Evolutionary conservation across 352 stramenopile species (phyloP).

Genomic region (Globisporangium takayamanum): DNA sequence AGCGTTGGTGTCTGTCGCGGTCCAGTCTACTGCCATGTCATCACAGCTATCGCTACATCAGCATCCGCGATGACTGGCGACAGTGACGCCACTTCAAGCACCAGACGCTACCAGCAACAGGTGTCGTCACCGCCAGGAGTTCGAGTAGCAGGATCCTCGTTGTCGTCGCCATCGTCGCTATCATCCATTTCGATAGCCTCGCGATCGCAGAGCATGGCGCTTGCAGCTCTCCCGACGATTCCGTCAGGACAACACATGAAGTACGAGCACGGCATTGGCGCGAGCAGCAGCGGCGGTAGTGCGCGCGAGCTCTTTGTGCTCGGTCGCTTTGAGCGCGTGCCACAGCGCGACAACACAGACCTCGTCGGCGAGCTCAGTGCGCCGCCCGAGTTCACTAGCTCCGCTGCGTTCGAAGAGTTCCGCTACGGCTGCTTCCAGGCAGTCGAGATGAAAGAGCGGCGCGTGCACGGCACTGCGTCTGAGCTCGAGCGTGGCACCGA

Average conservation of each 20-base stretch:
- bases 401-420: constrained; percentile 61
- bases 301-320: constrained; percentile 64
- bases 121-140: background rate
- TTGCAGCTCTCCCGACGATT: constrained; percentile 1
- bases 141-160: no score
- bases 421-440: constrained; percentile 78
- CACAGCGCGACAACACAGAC: constrained; percentile 49
- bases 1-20: constrained; percentile 78
- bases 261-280: constrained; percentile 34
- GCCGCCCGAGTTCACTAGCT: constrained; percentile 36
- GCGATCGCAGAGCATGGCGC: background rate
- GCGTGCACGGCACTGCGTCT: constrained; percentile 8
- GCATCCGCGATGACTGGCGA: background rate
- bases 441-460: constrained; percentile 73
- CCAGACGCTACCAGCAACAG: background rate
- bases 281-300: constrained; percentile 31
- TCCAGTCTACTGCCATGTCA: constrained; percentile 71
- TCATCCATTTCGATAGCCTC: background rate
- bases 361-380: constrained; percentile 33
- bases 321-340: constrained; percentile 73
- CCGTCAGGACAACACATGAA: constrained; percentile 49
- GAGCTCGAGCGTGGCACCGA: background rate
- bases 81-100: background rate
- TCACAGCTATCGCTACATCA: constrained; percentile 24
- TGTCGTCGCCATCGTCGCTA: no score